Evolutionary conservation across 176 grass and related monocot genomes (phyloP).

Genomic region (Musa schizocarpa): DNA sequence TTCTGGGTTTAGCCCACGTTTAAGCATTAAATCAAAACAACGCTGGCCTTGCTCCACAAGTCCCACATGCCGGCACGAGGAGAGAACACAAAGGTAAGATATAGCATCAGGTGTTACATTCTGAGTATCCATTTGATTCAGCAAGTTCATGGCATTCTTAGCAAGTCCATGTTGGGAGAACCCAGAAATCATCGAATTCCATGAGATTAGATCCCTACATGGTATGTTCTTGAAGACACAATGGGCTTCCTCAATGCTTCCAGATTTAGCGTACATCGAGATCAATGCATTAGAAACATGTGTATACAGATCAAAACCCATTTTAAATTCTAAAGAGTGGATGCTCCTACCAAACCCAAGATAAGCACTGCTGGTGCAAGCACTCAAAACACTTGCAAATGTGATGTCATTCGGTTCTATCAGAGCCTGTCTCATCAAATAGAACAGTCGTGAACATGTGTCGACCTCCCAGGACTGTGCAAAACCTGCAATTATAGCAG

Average conservation of each 20-base stretch:
- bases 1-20: conserved; percentile 17
- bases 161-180: conserved; percentile 24
- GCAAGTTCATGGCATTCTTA: conserved; percentile 4
- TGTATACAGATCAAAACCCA: conserved; percentile 40
- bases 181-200: conserved; percentile 10
- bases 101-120: conserved; percentile 13
- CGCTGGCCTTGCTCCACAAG: conserved; percentile 19
- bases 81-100: conserved; percentile 24
- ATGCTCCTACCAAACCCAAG: conserved; percentile 47
- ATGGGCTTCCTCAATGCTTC: conserved; percentile 14
- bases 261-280: conserved; percentile 21
- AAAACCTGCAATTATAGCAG: conserved; percentile 55
- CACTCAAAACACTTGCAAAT: conserved; percentile 42
- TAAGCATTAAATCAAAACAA: conserved; percentile 21
- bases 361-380: conserved; percentile 36
- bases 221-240: conserved; percentile 5
- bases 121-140: conserved; percentile 21
- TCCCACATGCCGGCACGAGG: conserved; percentile 24
- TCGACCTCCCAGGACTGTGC: conserved; percentile 23
- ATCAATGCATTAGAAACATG: conserved; percentile 59
- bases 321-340: conserved; percentile 40
- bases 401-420: conserved; percentile 60
- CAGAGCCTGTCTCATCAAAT: conserved; percentile 32
- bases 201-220: conserved; percentile 19
- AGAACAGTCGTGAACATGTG: conserved; percentile 4